Conservation (phyloP, 768 basidiomycete genomes). For the Kwoniella sp. region DNA sequence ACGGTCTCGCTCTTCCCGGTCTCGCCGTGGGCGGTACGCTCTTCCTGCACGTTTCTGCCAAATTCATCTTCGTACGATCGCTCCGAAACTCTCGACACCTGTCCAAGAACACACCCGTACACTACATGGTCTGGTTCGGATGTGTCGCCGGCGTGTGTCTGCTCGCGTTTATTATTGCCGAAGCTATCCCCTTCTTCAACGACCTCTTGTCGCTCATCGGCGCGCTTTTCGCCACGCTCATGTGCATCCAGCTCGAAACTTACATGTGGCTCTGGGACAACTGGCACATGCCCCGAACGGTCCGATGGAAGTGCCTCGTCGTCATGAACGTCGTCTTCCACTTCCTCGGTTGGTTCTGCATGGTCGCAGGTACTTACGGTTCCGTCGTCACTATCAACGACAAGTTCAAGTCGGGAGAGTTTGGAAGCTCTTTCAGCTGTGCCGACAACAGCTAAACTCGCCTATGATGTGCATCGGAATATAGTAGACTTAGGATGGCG, state of each 20-base stretch:
- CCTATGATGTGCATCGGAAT: too few species aligned
- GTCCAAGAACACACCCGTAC: conserved; percentile 32
- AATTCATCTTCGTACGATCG: conserved; percentile 40
- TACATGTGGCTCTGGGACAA: conserved; percentile 52
- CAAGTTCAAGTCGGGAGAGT: conserved; percentile 13
- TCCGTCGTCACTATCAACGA: conserved; percentile 21
- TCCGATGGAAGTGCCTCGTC: conserved; percentile 1
- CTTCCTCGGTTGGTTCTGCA: conserved; percentile 24
- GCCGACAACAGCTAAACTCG: conserved; percentile 26
- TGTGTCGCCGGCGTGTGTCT: conserved; percentile 37
- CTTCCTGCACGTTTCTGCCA: conserved; percentile 32
- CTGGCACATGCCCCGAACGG: conserved; percentile 11
- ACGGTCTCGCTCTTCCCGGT: conserved; percentile 39
- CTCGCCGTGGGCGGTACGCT: conserved; percentile 36
- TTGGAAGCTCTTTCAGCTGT: conserved; percentile 23
- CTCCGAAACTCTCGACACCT: conserved; percentile 40
- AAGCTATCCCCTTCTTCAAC: conserved; percentile 50
- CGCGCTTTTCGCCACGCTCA: conserved; percentile 40
- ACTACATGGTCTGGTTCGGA: conserved; percentile 40
- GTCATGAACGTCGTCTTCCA: conserved; percentile 16
- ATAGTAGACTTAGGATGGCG: too few species aligned
- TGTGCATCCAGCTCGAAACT: conserved; percentile 40
- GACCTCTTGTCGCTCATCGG: conserved; percentile 45
- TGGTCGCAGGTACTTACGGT: conserved; percentile 25
- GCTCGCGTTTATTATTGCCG: conserved; percentile 42